Evolutionary conservation across 257 asterid species (phyloP).

Genomic region (Ilex asprella): DNA sequence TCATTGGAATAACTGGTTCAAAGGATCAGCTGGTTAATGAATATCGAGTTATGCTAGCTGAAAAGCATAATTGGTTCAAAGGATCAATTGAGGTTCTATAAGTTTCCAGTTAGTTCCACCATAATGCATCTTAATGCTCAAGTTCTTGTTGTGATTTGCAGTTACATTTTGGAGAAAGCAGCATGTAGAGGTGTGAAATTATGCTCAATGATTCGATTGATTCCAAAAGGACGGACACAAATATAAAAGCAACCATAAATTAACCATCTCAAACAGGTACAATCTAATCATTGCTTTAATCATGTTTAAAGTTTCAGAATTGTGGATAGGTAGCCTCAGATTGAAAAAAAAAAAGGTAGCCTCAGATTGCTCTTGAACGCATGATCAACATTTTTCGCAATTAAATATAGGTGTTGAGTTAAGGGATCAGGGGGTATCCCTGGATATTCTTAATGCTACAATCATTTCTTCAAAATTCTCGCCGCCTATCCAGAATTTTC

Average conservation of each 20-base stretch:
- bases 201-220: constrained; percentile 96
- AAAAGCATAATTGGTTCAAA: no score
- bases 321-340: neutral
- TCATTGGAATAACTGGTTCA: constrained; percentile 91
- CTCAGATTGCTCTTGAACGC: no score
- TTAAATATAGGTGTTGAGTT: constrained; percentile 37
- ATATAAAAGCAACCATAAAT: constrained; percentile 70
- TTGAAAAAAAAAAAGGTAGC: no score
- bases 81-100: constrained; percentile 2
- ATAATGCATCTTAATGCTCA: constrained; percentile 8
- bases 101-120: neutral
- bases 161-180: constrained; percentile 98
- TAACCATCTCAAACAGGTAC: constrained; percentile 59
- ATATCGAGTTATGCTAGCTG: constrained; percentile 98
- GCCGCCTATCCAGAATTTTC: constrained; percentile 99
- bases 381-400: neutral
- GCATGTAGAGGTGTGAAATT: constrained; percentile 97
- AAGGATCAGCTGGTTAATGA: constrained; percentile 97
- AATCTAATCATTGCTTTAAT: constrained; percentile 1
- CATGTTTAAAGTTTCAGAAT: constrained; percentile 10
- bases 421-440: constrained; percentile 50
- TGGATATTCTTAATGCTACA: constrained; percentile 68
- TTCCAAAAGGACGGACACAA: constrained; percentile 87
- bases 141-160: constrained; percentile 26
- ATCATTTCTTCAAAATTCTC: constrained; percentile 92